Evolutionary conservation across 1,284 basidiomycete genomes (phyloP).

Genomic region (Marasmius tenuissimus): DNA sequence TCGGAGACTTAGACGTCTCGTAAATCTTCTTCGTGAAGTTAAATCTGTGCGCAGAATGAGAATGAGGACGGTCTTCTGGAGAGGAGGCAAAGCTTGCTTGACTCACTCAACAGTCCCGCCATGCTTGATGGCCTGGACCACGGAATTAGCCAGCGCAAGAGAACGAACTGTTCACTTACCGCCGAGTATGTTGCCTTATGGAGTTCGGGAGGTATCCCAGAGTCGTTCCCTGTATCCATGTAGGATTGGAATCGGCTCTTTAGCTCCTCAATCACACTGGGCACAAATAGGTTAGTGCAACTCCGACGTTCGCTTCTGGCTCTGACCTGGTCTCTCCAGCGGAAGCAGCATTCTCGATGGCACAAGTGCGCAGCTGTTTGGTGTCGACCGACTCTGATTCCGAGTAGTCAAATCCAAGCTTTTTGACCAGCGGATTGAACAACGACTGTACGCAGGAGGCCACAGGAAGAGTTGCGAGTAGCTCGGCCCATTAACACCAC

Average conservation of each 20-base stretch:
- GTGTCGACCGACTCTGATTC: slow-evolving; percentile 72
- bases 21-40: slow-evolving; percentile 73
- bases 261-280: slow-evolving; percentile 75
- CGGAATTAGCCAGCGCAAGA: too few relatives aligned
- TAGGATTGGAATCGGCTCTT: slow-evolving; percentile 74
- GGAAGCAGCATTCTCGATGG: slow-evolving; percentile 66
- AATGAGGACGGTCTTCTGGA: neutral
- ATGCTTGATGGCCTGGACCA: slow-evolving; percentile 60
- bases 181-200: slow-evolving; percentile 37
- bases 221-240: slow-evolving; percentile 74
- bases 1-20: slow-evolving; percentile 74
- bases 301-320: neutral
- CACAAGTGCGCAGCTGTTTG: slow-evolving; percentile 76
- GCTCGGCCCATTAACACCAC: neutral
- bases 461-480: neutral
- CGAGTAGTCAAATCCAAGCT: slow-evolving; percentile 79
- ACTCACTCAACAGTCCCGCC: slow-evolving; percentile 74
- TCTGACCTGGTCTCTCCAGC: slow-evolving; percentile 60
- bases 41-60: slow-evolving; percentile 24
- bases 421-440: slow-evolving; percentile 79
- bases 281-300: slow-evolving; percentile 1
- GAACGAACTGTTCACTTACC: slow-evolving; percentile 3
- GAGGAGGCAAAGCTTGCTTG: neutral
- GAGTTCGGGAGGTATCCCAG: slow-evolving; percentile 79
- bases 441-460: slow-evolving; percentile 45